Conservation (phyloP, 192 early-diverging fungal species). For the Podochytrium sp. region DNA sequence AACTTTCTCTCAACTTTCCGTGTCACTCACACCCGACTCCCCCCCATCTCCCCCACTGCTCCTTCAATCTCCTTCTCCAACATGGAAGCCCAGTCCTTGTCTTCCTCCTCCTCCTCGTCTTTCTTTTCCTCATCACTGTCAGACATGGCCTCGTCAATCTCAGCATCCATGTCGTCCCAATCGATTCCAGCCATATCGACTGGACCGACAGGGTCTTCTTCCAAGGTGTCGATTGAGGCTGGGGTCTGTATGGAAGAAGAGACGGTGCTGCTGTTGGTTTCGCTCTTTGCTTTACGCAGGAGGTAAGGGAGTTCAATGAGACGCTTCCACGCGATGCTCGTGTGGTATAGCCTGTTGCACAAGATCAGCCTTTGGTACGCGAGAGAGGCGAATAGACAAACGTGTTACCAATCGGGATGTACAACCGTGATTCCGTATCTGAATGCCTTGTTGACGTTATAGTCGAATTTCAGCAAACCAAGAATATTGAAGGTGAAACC, state of each 20-base stretch:
- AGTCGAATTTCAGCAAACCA: background rate
- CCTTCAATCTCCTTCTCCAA: conserved; percentile 22
- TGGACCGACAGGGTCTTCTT: background rate
- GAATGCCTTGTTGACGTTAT: conserved; percentile 74
- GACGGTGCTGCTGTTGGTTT: background rate
- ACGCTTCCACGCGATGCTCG: conserved; percentile 69
- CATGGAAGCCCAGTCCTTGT: conserved; percentile 47
- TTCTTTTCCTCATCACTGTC: conserved; percentile 42
- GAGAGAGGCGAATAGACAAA: conserved; percentile 32
- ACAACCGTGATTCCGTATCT: conserved; percentile 52
- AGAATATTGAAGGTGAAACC: background rate
- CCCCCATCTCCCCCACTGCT: background rate
- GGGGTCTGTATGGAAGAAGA: background rate
- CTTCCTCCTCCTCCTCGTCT: conserved; percentile 45
- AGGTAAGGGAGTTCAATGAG: conserved; percentile 71
- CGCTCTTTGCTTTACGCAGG: conserved; percentile 19
- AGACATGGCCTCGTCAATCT: conserved; percentile 20
- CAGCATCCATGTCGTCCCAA: conserved; percentile 28
- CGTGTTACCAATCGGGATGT: conserved; percentile 57
- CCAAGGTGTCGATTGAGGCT: background rate
- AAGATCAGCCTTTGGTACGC: conserved; percentile 3
- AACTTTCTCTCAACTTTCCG: background rate
- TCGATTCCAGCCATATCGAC: conserved; percentile 30
- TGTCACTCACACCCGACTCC: background rate
- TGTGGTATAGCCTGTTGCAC: conserved; percentile 66